Percentiles rank a stretch among this genome's conserved stretches.
Conservation (phyloP, 108 stramenopile species). For the Pseudonitzschia delicatissima region DNA sequence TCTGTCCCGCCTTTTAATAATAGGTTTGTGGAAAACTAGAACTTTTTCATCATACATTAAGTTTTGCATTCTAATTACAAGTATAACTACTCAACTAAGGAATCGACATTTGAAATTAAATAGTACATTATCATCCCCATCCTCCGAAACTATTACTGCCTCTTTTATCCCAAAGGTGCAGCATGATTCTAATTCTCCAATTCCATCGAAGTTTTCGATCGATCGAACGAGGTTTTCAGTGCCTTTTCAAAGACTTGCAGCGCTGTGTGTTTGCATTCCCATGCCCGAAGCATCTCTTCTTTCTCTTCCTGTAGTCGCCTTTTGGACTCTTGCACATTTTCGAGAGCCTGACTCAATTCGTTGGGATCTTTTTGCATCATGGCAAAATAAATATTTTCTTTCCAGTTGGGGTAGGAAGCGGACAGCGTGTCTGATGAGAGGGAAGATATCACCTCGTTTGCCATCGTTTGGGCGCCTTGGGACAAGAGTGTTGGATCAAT, state of each 20-base stretch:
- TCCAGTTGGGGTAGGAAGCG: constrained; percentile 44
- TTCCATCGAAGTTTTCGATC: too few species aligned
- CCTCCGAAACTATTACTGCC: too few species aligned
- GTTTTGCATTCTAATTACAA: too few species aligned
- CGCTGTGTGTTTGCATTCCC: constrained; percentile 16
- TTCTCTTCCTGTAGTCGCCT: constrained; percentile 10
- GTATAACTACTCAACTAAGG: too few species aligned
- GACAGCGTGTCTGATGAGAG: constrained; percentile 16
- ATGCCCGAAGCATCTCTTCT: constrained; percentile 20
- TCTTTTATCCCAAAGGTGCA: too few species aligned
- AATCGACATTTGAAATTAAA: too few species aligned
- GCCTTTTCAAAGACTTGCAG: constrained; percentile 33
- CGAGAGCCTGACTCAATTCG: constrained; percentile 30
- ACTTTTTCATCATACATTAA: too few species aligned
- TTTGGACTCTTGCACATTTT: constrained; percentile 20
- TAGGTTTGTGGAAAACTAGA: too few species aligned
- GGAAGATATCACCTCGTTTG: constrained; percentile 12
- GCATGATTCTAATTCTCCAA: too few species aligned
- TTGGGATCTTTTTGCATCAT: constrained; percentile 29
- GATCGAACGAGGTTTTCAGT: constrained; percentile 21
- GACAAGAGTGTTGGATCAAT: constrained; percentile 22
- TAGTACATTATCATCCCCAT: too few species aligned
- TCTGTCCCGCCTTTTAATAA: too few species aligned
- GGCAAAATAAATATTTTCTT: constrained; percentile 46
- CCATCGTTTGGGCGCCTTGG: constrained; percentile 15